Conservation (phyloP, 2,329 filamentous ascomycete species). For the Scedosporium boydii region DNA sequence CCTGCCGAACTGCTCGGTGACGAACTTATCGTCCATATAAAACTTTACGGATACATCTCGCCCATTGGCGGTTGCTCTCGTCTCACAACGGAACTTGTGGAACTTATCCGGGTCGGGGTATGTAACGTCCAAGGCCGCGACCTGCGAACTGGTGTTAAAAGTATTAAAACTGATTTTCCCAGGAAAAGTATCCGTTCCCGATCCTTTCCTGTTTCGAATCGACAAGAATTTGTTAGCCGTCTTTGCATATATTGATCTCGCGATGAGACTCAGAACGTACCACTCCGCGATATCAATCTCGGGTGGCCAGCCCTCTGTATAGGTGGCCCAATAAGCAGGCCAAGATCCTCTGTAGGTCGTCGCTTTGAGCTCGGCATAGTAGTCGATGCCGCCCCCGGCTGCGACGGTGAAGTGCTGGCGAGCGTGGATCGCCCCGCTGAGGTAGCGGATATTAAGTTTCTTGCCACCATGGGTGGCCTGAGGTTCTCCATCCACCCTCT, state of each 20-base stretch:
- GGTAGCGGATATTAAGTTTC: conserved; percentile 39
- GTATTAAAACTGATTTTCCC: conserved; percentile 45
- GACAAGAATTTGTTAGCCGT: too few species aligned
- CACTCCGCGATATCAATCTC: conserved; percentile 53
- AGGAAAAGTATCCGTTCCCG: conserved; percentile 17
- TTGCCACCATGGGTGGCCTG: conserved; percentile 26
- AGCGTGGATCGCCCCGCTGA: conserved; percentile 34
- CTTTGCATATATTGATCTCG: too few species aligned
- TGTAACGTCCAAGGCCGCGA: conserved; percentile 34
- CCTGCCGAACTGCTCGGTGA: conserved; percentile 40
- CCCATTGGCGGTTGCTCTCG: conserved; percentile 37
- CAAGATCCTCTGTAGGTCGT: conserved; percentile 36
- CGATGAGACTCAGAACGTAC: not conserved
- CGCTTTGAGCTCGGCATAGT: conserved; percentile 29
- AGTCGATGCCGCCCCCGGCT: conserved; percentile 29
- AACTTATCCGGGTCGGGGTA: conserved; percentile 37
- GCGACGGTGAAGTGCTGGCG: conserved; percentile 29
- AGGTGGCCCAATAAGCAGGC: conserved; percentile 52
- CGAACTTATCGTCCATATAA: conserved; percentile 39
- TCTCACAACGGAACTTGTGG: conserved; percentile 39
- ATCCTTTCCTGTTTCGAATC: conserved; percentile 33
- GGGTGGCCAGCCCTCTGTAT: conserved; percentile 44
- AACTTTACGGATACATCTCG: conserved; percentile 42
- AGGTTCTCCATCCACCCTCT: conserved; percentile 29
- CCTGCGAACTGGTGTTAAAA: conserved; percentile 36